Conservation (phyloP, 257 asterid genomes). For the Nicotiana tabacum region DNA sequence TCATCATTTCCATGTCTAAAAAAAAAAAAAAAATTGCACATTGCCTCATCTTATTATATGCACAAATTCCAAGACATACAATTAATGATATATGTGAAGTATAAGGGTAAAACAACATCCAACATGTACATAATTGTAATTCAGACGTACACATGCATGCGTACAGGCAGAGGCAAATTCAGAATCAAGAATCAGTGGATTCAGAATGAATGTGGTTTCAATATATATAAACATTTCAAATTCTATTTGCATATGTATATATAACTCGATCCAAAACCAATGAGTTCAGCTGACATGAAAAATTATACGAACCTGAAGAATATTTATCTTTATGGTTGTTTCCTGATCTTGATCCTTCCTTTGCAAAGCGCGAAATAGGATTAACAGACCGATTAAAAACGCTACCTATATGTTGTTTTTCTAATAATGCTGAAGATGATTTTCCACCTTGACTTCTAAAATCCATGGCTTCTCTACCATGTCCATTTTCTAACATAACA, state of each 20-base stretch:
- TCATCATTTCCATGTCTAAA: constrained; percentile 66
- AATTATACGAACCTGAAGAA: constrained; percentile 28
- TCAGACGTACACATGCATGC: not conserved
- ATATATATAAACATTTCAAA: not conserved
- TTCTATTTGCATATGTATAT: not conserved
- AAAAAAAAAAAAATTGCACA: no score
- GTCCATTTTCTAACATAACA: constrained; percentile 28
- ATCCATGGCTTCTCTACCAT: constrained; percentile 25
- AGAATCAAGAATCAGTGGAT: not conserved
- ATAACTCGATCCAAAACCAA: not conserved
- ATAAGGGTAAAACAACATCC: not conserved
- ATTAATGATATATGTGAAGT: not conserved
- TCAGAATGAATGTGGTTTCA: not conserved
- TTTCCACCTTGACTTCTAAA: constrained; percentile 20
- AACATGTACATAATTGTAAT: not conserved
- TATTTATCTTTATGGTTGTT: constrained; percentile 25
- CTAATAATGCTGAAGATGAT: constrained; percentile 10
- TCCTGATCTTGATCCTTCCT: constrained; percentile 17
- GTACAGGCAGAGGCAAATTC: not conserved
- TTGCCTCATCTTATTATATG: no score
- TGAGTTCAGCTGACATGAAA: not conserved
- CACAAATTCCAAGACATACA: not conserved
- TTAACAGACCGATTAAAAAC: constrained; percentile 22
- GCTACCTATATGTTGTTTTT: constrained; percentile 16
- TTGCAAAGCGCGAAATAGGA: constrained; percentile 20